These are phyloP conservation scores for Pseudogymnoascus sp. DNA, from an alignment of 2,329 filamentous ascomycete species.

Conservation along the genomic window DNA sequence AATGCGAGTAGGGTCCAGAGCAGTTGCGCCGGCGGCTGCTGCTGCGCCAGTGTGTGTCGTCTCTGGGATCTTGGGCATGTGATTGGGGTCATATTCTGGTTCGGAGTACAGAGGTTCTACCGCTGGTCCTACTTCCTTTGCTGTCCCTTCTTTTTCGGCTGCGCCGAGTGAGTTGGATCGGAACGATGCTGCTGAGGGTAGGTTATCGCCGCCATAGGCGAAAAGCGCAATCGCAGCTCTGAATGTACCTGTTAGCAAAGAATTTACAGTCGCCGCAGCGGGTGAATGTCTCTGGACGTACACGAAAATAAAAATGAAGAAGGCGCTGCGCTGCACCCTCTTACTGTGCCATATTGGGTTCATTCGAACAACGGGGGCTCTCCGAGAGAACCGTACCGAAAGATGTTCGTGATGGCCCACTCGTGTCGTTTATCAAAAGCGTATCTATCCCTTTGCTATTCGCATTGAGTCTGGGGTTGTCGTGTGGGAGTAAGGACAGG, in stretches of 20 bases:
- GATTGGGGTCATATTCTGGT: slow-evolving; percentile 3
- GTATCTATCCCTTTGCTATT: slow-evolving; percentile 1
- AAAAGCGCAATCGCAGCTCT: slow-evolving; percentile 1
- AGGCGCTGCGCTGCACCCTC: slow-evolving; percentile 11
- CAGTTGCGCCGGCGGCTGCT: not conserved
- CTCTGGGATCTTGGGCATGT: slow-evolving; percentile 1
- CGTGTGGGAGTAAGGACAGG: not conserved
- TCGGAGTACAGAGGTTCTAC: slow-evolving; percentile 9
- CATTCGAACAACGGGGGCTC: not conserved
- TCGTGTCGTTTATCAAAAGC: not conserved
- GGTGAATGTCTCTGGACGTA: not conserved
- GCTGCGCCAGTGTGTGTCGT: not conserved
- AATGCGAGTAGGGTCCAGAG: slow-evolving; percentile 11
- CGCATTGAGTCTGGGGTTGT: not conserved
- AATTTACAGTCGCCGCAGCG: not conserved
- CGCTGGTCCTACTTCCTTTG: not conserved
- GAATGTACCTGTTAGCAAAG: not conserved
- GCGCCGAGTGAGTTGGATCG: not conserved
- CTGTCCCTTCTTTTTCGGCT: not conserved
- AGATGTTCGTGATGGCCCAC: not conserved
- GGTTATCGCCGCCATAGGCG: not conserved
- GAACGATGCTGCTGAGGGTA: not conserved
- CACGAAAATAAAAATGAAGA: slow-evolving; percentile 11
- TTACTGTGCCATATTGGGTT: slow-evolving; percentile 12
- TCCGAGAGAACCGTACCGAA: not conserved